Conservation (phyloP, 352 stramenopile genomes). For the Phytopythium oedochilum region DNA sequence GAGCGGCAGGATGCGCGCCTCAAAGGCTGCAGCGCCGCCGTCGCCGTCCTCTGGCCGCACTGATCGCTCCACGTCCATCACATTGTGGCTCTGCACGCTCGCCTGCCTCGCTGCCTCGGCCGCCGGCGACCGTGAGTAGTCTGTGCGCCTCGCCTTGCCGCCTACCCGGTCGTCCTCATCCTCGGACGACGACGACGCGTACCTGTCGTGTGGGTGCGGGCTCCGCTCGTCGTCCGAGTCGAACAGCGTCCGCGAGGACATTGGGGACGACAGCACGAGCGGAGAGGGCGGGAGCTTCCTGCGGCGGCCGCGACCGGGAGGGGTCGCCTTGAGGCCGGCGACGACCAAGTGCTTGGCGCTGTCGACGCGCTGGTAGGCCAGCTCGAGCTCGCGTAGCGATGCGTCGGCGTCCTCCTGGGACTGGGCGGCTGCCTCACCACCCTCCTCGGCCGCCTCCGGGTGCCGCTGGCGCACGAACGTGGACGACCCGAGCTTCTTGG, state of each 20-base stretch:
- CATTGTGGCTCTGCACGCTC: background rate
- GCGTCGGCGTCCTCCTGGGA: no score
- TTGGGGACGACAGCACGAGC: background rate
- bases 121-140: background rate
- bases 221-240: background rate
- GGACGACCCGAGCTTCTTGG: slow-evolving; percentile 66
- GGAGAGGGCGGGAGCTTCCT: background rate
- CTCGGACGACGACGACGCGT: background rate
- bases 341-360: background rate
- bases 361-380: background rate
- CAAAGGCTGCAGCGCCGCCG: background rate
- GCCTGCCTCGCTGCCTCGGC: background rate
- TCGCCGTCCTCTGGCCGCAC: no score
- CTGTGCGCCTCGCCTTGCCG: background rate
- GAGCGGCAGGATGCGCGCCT: background rate
- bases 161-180: background rate
- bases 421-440: background rate
- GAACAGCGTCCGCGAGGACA: background rate
- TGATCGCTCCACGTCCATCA: background rate
- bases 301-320: background rate
- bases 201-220: background rate
- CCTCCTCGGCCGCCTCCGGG: background rate
- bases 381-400: background rate
- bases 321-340: background rate
- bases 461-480: slow-evolving; percentile 39